Conservation (phyloP, 164 flowering plant genomes). For the Piper betle region DNA sequence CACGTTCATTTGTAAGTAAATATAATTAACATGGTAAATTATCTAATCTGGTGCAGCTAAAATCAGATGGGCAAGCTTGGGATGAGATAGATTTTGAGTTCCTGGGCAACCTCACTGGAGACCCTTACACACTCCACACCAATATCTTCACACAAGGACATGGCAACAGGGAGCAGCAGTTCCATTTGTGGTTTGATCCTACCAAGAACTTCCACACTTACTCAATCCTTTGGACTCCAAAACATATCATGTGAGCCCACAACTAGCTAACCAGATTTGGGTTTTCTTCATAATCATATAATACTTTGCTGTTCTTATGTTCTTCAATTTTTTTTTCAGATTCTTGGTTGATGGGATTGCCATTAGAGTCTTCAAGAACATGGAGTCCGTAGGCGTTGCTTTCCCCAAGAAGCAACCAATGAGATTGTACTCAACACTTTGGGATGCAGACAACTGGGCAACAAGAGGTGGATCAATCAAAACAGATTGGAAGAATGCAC, state of each 20-base stretch:
- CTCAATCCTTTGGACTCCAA: slow-evolving; percentile 19
- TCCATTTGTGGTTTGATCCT: slow-evolving; percentile 30
- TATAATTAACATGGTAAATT: neutral
- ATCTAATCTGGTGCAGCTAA: slow-evolving; percentile 10
- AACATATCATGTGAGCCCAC: slow-evolving; percentile 10
- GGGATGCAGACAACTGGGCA: slow-evolving; percentile 10
- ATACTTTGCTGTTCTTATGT: neutral
- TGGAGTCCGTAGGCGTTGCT: slow-evolving; percentile 16
- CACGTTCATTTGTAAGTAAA: too few relatives aligned
- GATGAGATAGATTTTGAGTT: slow-evolving; percentile 31
- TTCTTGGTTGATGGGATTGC: slow-evolving; percentile 29
- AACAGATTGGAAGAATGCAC: slow-evolving; percentile 23
- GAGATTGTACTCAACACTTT: slow-evolving; percentile 26
- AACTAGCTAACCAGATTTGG: neutral
- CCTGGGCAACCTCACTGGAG: slow-evolving; percentile 23
- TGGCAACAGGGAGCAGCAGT: slow-evolving; percentile 24
- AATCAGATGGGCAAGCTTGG: slow-evolving; percentile 17
- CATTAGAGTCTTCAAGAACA: slow-evolving; percentile 28
- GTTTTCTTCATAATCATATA: neutral
- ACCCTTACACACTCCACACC: slow-evolving; percentile 22
- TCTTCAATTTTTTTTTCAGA: slow-evolving; percentile 6
- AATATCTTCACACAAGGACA: slow-evolving; percentile 24
- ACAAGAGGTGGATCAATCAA: slow-evolving; percentile 7
- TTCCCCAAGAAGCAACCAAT: slow-evolving; percentile 33
- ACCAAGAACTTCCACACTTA: slow-evolving; percentile 23